Base-by-base conservation (phyloP, 2,329 filamentous ascomycete species). In the Neofusicoccum laricinum region DNA sequence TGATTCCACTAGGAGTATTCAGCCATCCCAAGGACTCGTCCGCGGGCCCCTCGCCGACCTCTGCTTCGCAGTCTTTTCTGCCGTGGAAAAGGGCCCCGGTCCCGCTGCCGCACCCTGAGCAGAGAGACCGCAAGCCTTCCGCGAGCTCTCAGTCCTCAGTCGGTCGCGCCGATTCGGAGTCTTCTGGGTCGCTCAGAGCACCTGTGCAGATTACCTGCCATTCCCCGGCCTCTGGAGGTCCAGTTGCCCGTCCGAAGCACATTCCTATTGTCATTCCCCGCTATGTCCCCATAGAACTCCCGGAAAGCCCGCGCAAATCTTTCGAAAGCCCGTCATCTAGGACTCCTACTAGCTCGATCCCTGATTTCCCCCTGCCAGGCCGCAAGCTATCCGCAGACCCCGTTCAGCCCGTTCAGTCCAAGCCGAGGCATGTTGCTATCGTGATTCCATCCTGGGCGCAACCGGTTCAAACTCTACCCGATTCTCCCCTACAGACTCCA, bases 341-440 rank as follows among this genome's bases (percentile, higher is more conserved):
- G 61, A 72, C 72, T 57, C 73, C 72, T 49, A 72, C 72, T 25
- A 68, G 71, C 65, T 67, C 71, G 61, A 72, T 71, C 19, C 71
- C 71, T 41, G 67, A 68, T 53, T 71, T 72, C 36, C 69, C 71
- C 32, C 67, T 70, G 8, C 70, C 72, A 62, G 69, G 67, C 58
- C 69, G 69, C 66, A 75, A 72, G 66, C 71, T 70, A 49, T 68
- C 71, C 49, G 70, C 69, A 61, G 70, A 74, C 63, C 74, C 73
- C 49, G 70, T 70, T 21, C 74, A 69, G 64, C 65, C 70, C 58
- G 70, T 70, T 21, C 74, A 69, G 64, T 65, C 70, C 58, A 70
- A 72, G 69, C 72, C 76, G 51, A 75, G 80, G 75, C 79, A 82
- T 82, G 80, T 82, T 65, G 79, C 81, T 73, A 81, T 82, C 70